Conservation (phyloP, 2,329 filamentous ascomycete genomes). For the Xylaria sp. region DNA sequence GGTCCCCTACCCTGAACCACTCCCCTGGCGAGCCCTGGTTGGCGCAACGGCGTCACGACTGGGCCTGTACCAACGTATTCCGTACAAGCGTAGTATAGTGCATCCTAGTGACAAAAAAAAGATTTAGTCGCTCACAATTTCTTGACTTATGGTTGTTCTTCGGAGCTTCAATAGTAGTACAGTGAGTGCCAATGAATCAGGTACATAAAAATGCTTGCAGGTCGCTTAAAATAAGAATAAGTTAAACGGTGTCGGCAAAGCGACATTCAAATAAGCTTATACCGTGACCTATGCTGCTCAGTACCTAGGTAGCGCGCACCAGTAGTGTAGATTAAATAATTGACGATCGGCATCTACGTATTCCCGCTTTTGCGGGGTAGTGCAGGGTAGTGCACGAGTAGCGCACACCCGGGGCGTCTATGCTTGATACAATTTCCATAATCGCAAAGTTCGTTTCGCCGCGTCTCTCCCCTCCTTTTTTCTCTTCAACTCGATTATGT, state of each 20-base stretch:
- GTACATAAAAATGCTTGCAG: too few relatives aligned
- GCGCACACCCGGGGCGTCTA: background rate
- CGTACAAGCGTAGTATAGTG: background rate
- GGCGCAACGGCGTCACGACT: conserved; percentile 11
- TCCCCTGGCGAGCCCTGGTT: conserved; percentile 20
- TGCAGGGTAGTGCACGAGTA: background rate
- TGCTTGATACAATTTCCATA: background rate
- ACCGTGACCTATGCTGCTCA: too few relatives aligned
- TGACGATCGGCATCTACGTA: conserved; percentile 20
- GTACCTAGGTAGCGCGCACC: background rate
- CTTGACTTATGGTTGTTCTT: background rate
- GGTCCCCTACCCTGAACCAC: background rate
- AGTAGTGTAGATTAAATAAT: too few relatives aligned
- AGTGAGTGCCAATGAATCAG: background rate
- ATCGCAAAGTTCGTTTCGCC: background rate
- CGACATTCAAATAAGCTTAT: background rate
- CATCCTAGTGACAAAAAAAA: background rate
- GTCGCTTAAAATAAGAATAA: too few relatives aligned
- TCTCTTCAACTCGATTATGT: background rate
- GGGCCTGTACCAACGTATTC: background rate
- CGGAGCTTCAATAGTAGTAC: background rate
- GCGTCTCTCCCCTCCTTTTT: background rate
- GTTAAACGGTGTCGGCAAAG: too few relatives aligned
- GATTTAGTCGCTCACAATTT: background rate
- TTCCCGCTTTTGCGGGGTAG: conserved; percentile 39